Conservation (phyloP, 345 rosid genomes). For the Salix suchowensis region DNA sequence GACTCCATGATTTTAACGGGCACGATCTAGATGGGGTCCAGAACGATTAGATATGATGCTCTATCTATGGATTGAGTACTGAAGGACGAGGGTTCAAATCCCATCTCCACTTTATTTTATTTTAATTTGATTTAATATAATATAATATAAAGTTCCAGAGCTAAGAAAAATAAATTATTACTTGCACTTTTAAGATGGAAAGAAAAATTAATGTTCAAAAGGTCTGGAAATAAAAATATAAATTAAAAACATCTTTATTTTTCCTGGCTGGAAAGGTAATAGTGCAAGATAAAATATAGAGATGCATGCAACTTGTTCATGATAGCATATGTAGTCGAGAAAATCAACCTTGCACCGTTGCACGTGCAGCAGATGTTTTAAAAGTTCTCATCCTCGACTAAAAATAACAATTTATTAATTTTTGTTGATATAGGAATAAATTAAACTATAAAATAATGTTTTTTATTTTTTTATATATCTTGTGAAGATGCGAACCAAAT, state of each 20-base stretch:
- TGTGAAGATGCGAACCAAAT: not conserved
- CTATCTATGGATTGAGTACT: conserved; percentile 69
- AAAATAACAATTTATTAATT: no score
- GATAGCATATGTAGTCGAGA: not conserved
- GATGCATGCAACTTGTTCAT: conserved; percentile 6
- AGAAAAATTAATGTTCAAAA: not conserved
- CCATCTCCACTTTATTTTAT: conserved; percentile 61
- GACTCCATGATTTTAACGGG: not conserved
- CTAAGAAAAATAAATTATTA: not conserved
- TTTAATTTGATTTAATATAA: not conserved
- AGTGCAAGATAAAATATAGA: not conserved
- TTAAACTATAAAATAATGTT: no score
- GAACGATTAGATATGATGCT: no score
- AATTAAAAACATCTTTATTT: not conserved
- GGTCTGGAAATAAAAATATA: not conserved
- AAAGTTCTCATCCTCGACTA: not conserved
- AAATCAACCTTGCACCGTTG: conserved; percentile 15
- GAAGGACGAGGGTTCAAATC: conserved; percentile 97
- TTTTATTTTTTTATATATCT: no score
- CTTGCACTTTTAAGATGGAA: not conserved
- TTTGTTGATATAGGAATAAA: not conserved
- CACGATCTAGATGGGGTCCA: not conserved
- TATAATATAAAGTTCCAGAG: not conserved
- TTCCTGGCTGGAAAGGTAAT: not conserved
- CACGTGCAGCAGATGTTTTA: conserved; percentile 16